Evolutionary conservation across 1,284 basidiomycete species (phyloP).

Genomic region (Melampsora occidentalis): DNA sequence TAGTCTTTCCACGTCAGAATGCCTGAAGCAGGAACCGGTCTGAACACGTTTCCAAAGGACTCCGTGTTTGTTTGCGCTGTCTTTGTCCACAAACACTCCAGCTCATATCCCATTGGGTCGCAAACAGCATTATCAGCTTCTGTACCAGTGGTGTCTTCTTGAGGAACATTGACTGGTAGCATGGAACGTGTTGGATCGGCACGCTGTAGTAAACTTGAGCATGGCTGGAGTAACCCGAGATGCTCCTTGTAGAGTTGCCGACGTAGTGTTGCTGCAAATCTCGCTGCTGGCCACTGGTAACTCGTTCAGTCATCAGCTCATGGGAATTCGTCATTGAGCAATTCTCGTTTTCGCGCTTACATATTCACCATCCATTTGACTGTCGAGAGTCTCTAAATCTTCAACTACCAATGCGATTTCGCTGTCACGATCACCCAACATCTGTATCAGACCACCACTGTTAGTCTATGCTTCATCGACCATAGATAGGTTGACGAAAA

Average conservation of each 20-base stretch:
- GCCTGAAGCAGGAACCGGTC: constrained; percentile 50
- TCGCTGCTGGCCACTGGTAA: constrained; percentile 62
- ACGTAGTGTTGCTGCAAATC: constrained; percentile 73
- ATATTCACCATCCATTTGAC: constrained; percentile 71
- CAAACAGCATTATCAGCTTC: constrained; percentile 67
- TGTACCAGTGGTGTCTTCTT: constrained; percentile 64
- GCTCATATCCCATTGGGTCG: constrained; percentile 71
- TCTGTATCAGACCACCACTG: not conserved
- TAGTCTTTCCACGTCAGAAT: constrained; percentile 68
- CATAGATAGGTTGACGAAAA: constrained; percentile 46
- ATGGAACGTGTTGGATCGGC: constrained; percentile 57
- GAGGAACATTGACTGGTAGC: constrained; percentile 70
- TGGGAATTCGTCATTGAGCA: not conserved
- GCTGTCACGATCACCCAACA: constrained; percentile 77
- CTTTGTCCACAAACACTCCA: constrained; percentile 64
- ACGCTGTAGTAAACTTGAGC: constrained; percentile 57
- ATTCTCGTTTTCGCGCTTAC: constrained; percentile 11
- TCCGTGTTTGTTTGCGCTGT: constrained; percentile 76
- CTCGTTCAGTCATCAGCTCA: constrained; percentile 51
- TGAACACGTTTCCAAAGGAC: constrained; percentile 68
- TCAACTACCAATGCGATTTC: constrained; percentile 89
- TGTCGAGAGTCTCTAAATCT: constrained; percentile 73
- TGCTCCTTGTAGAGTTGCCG: constrained; percentile 78
- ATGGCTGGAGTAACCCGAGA: constrained; percentile 73
- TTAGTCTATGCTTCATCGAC: constrained; percentile 50